Base-by-base conservation (phyloP, 306 rosid species). In the Clitoria ternatea region DNA sequence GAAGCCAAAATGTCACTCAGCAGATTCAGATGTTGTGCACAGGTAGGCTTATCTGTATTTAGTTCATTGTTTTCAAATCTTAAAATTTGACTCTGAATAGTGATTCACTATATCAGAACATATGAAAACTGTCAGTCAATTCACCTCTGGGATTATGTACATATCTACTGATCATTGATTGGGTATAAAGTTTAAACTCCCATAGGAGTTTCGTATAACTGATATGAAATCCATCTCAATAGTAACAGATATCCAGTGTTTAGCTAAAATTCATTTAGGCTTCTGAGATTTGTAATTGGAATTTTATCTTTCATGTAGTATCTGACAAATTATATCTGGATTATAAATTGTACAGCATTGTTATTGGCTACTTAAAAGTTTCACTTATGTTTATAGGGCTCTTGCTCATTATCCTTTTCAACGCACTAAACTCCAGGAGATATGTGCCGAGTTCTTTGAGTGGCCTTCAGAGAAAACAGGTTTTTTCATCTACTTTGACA, bases 401-500 rank as follows among this genome's bases (percentile, higher is more conserved):
- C 80, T 85, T 76, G 85, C 74, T 80, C 88, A 81, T 23, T 84
- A 85, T 63, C 79, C 85, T 3, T 91, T 85, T 83, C 88, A 86
- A 79, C 97, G 72, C 20, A 54, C 40, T 74, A 57, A 83, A 74
- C 71, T 88, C 53, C 96, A 86, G 44, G 80, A 85, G 79, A 72
- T 83, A 61, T 91, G 97, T 32, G 72, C 69, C 33, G 84, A 75
- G 72, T 78, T 81, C 70, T 88, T 91, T 65, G 79, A 66, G 53
- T 91, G 96, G 97, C 75, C 88, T 75, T 62, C 80, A n/a, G 91
- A 85, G 69, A 91, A 70, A 85, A 91, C 90, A 85, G 97, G 96
- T 91, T 77, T 54, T 54, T 57, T 66, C 35, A 40, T 63, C 76
- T 76, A 36, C 47, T 75, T 70, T 60, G 44, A 70, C 48, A 12